These are phyloP conservation scores for Meripilus lineatus DNA, from an alignment of 1,284 basidiomycete genomes.

Conservation along the genomic window DNA sequence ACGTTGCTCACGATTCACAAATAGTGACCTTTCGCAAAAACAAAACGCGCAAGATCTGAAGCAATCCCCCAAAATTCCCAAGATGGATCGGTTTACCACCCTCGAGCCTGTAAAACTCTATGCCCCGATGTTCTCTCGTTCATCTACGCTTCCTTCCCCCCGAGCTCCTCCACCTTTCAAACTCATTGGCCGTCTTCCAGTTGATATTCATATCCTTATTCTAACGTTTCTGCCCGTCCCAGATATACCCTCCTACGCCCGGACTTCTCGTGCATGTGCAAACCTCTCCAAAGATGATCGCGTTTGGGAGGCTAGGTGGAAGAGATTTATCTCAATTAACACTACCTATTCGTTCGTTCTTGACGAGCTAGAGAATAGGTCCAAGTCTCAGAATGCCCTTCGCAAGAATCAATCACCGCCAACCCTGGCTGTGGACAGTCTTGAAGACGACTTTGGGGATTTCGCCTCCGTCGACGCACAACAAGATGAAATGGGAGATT, in stretches of 20 bases:
- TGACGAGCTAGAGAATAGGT: constrained; percentile 51
- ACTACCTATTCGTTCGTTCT: constrained; percentile 45
- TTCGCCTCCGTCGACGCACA: constrained; percentile 52
- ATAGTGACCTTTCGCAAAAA: no score
- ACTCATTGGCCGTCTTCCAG: constrained; percentile 74
- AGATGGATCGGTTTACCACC: constrained; percentile 76
- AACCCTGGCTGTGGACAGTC: constrained; percentile 46
- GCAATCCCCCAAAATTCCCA: no score
- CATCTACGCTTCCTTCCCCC: constrained; percentile 15
- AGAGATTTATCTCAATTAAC: constrained; percentile 49
- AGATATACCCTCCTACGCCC: constrained; percentile 73
- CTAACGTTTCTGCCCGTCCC: constrained; percentile 70
- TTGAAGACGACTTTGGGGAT: constrained; percentile 86
- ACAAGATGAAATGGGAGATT: constrained; percentile 49
- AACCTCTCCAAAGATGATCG: constrained; percentile 64
- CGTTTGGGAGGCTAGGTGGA: constrained; percentile 74
- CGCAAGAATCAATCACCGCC: constrained; percentile 43
- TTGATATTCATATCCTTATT: constrained; percentile 70
- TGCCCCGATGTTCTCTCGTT: constrained; percentile 25
- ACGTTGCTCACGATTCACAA: no score
- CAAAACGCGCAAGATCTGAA: no score
- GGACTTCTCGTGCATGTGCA: constrained; percentile 59
- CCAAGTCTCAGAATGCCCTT: constrained; percentile 32
- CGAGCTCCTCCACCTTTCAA: constrained; percentile 30
- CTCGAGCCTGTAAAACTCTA: constrained; percentile 76